Percentiles rank a stretch among this genome's conserved stretches.
Evolutionary conservation across 805 yeast genomes (phyloP).

Genomic region (Zygosaccharomyces siamensis): DNA sequence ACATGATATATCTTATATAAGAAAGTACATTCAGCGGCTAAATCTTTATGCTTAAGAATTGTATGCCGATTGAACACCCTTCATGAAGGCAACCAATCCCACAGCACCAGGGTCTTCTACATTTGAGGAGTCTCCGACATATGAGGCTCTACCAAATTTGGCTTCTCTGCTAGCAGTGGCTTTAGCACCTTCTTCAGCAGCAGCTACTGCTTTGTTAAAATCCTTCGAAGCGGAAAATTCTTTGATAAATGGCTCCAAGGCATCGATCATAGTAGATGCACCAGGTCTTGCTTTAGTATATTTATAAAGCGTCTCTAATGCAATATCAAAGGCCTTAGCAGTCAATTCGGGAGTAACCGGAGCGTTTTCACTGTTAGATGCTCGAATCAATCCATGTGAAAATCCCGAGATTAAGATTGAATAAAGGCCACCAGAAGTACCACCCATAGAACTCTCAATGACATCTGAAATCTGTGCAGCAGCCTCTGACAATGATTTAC

Average conservation of each 20-base stretch:
- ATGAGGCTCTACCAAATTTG: conserved; percentile 89
- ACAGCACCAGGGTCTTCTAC: conserved; percentile 95
- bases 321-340: conserved; percentile 49
- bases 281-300: conserved; percentile 89
- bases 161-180: conserved; percentile 72
- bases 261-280: conserved; percentile 84
- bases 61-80: conserved; percentile 34
- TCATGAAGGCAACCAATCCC: conserved; percentile 59
- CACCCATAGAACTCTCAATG: conserved; percentile 93
- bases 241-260: conserved; percentile 80
- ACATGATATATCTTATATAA: neutral
- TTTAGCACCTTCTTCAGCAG: conserved; percentile 73
- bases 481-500: conserved; percentile 45
- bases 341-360: conserved; percentile 36
- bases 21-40: neutral
- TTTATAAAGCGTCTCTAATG: conserved; percentile 68
- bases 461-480: conserved; percentile 71
- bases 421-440: conserved; percentile 92
- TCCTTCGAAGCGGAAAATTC: conserved; percentile 49
- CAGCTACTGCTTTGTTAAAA: conserved; percentile 54
- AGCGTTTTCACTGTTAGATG: conserved; percentile 23
- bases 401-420: conserved; percentile 80
- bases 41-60: neutral
- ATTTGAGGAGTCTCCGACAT: conserved; percentile 67
- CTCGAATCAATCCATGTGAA: conserved; percentile 45